phyloP scores from a whole-genome alignment of 202 grass and related monocot genomes.

The Bolboschoenoplectus hybrid region DNA sequence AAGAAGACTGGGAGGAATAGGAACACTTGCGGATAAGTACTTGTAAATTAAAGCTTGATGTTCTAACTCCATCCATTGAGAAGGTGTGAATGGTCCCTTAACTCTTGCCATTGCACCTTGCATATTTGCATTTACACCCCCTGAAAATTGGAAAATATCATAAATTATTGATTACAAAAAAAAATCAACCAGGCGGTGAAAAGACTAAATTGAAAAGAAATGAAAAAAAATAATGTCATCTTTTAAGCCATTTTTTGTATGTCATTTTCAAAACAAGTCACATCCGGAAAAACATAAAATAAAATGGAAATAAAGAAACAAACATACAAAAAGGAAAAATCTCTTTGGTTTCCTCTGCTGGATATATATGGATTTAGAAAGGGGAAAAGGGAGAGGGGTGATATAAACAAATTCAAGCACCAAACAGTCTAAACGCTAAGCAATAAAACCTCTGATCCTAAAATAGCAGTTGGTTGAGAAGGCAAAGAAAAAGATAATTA shows the following conservation, averaged over 20 bases:
- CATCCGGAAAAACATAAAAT: neutral
- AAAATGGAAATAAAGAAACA: neutral
- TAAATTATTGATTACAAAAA: no score
- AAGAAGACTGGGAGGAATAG: constrained; percentile 76
- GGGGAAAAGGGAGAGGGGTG: neutral
- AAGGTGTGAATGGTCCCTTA: constrained; percentile 87
- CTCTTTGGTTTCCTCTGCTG: neutral
- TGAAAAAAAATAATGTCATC: neutral
- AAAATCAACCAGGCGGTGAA: neutral
- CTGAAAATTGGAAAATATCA: constrained; percentile 46
- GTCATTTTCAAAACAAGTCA: constrained; percentile 19
- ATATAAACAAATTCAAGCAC: constrained; percentile 29
- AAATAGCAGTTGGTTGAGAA: constrained; percentile 40
- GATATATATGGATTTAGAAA: constrained; percentile 5
- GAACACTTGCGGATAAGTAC: constrained; percentile 73
- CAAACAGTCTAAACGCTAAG: constrained; percentile 40
- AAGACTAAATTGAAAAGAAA: constrained; percentile 28
- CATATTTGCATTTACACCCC: constrained; percentile 66
- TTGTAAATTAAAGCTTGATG: constrained; percentile 98
- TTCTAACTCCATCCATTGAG: constrained; percentile 96
- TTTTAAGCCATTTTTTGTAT: neutral
- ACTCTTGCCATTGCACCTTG: constrained; percentile 71
- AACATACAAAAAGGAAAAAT: neutral
- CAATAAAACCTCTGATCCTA: constrained; percentile 34
- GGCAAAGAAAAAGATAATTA: neutral